These are phyloP conservation scores for Cladosporium sp. DNA, from an alignment of 2,329 filamentous ascomycete genomes.

Conservation along the genomic window DNA sequence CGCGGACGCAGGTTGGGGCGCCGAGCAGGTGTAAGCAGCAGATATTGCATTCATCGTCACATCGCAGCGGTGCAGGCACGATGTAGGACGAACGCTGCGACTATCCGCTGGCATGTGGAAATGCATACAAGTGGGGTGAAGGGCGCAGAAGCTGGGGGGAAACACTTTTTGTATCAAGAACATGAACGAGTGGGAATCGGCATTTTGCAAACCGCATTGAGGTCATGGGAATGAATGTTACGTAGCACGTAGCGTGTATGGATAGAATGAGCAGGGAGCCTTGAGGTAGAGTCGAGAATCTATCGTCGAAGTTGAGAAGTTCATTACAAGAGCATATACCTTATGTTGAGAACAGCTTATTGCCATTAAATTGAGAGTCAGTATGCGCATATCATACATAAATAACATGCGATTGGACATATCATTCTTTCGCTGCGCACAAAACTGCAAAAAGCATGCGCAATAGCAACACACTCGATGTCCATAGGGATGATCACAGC, in stretches of 20 bases:
- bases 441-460: no score
- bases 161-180: slow-evolving; percentile 2
- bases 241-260: slow-evolving; percentile 12
- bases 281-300: not conserved
- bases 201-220: slow-evolving; percentile 3
- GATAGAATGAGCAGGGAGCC: not conserved
- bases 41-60: not conserved
- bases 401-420: no score
- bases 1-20: slow-evolving; percentile 55
- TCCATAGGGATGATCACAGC: no score
- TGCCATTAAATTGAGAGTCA: not conserved
- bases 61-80: slow-evolving; percentile 15
- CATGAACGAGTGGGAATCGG: not conserved
- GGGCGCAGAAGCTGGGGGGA: not conserved
- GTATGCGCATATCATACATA: not conserved
- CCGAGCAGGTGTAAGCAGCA: slow-evolving; percentile 51
- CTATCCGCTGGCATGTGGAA: not conserved
- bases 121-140: not conserved
- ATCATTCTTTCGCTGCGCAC: no score
- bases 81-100: not conserved
- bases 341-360: not conserved
- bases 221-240: slow-evolving; percentile 7
- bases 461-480: no score
- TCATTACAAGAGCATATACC: not conserved
- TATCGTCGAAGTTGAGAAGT: not conserved